These are phyloP conservation scores for Hirsutella minnesotensis DNA, from an alignment of 2,329 filamentous ascomycete genomes.

Conservation along the genomic window DNA sequence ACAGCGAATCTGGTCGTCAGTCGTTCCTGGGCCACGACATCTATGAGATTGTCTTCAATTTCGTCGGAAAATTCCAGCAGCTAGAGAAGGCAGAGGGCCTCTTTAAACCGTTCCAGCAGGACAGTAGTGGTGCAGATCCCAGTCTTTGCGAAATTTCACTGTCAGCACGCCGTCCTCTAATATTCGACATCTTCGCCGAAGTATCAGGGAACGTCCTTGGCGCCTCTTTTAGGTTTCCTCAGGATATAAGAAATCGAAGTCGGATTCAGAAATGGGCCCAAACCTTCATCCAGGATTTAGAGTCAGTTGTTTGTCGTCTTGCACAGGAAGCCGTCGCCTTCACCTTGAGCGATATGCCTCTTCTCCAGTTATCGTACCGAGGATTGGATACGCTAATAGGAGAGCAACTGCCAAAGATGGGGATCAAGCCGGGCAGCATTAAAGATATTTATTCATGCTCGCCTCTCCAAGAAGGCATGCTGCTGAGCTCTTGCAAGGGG, in stretches of 20 bases:
- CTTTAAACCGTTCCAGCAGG: conserved; percentile 1
- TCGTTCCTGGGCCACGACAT: conserved; percentile 20
- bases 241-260: conserved; percentile 4
- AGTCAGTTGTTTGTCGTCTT: background rate
- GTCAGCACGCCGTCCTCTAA: background rate
- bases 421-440: conserved; percentile 1
- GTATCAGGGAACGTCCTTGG: conserved; percentile 3
- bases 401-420: conserved; percentile 3
- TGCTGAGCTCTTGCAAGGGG: conserved; percentile 17
- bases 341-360: conserved; percentile 21
- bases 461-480: conserved; percentile 23
- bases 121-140: background rate
- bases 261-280: conserved; percentile 3
- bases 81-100: conserved; percentile 22
- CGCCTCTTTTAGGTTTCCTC: conserved; percentile 3
- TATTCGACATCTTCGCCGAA: conserved; percentile 6
- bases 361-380: conserved; percentile 11
- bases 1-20: conserved; percentile 15
- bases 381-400: conserved; percentile 2
- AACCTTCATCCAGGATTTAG: background rate
- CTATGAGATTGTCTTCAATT: conserved; percentile 38
- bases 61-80: conserved; percentile 28
- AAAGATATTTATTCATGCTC: conserved; percentile 21
- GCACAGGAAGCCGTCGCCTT: background rate
- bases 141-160: conserved; percentile 2